Conservation (phyloP, 768 basidiomycete species). For the Trichaptum fuscoviolaceum region DNA sequence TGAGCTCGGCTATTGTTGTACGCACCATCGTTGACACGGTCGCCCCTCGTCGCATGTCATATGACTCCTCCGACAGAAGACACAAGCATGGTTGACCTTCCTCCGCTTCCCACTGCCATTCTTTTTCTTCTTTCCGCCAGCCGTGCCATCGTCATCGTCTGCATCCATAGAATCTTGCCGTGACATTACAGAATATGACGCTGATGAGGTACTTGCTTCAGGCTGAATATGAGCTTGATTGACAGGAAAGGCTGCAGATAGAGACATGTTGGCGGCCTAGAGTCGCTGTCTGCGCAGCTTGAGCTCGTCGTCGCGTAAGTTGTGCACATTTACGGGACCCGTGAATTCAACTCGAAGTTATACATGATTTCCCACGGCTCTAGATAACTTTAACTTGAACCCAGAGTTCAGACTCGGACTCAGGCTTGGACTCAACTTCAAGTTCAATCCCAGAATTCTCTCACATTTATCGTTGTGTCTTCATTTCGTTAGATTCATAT, state of each 20-base stretch:
- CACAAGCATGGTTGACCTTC: conserved; percentile 89
- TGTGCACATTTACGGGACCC: too few species aligned
- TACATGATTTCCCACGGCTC: too few species aligned
- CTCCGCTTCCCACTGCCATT: conserved; percentile 51
- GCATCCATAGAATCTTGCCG: not conserved
- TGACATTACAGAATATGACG: not conserved
- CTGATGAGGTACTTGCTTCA: not conserved
- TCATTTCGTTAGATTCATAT: too few species aligned
- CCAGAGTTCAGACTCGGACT: too few species aligned
- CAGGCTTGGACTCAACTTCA: too few species aligned
- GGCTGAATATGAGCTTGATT: not conserved
- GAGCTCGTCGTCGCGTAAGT: not conserved
- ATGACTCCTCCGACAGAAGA: conserved; percentile 90
- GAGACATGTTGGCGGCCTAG: not conserved
- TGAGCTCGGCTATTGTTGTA: conserved; percentile 12
- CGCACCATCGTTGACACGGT: conserved; percentile 91
- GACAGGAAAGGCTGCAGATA: not conserved
- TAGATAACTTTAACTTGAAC: too few species aligned
- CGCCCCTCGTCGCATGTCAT: conserved; percentile 89
- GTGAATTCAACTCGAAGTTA: too few species aligned
- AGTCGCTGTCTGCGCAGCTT: not conserved
- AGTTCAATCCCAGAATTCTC: too few species aligned
- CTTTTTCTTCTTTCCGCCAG: conserved; percentile 35
- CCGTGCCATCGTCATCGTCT: conserved; percentile 27
- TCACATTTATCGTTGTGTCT: too few species aligned